phyloP scores from a whole-genome alignment of 208 protist genomes.

The Trypanosoma lewisi region DNA sequence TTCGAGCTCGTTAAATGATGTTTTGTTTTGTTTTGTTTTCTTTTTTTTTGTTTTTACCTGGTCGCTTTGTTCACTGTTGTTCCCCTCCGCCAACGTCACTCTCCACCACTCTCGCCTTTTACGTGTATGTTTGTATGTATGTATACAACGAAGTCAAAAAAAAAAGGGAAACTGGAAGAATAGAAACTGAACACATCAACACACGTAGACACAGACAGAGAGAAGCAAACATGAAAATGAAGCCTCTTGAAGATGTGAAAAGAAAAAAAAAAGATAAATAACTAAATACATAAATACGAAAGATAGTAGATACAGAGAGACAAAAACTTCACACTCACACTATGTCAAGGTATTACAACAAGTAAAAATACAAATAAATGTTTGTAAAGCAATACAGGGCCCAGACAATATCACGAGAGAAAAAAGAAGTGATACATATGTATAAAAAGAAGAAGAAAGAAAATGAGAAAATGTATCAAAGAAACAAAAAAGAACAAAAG shows the following conservation, averaged over 20 bases:
- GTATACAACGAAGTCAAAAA: neutral
- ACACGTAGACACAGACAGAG: neutral
- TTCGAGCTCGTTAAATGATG: no score
- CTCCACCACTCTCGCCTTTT: neutral
- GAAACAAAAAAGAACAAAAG: slow-evolving; percentile 6
- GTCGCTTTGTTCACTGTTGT: neutral
- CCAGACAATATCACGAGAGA: no score
- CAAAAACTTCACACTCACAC: no score
- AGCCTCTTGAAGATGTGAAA: slow-evolving; percentile 1
- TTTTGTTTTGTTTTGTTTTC: neutral
- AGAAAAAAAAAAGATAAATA: slow-evolving; percentile 12
- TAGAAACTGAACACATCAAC: no score
- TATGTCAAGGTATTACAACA: no score
- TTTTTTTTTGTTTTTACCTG: neutral
- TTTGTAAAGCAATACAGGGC: no score
- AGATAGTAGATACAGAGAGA: no score
- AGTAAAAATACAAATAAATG: no score
- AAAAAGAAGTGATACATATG: neutral
- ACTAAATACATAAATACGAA: neutral
- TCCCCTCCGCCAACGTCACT: neutral
- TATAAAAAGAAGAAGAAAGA: neutral
- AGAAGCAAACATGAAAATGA: neutral
- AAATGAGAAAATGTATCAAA: slow-evolving; percentile 12
- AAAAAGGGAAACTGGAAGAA: neutral
- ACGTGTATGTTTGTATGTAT: neutral